phyloP scores from a whole-genome alignment of 139 green algal species.

The Chlorella sp. region DNA sequence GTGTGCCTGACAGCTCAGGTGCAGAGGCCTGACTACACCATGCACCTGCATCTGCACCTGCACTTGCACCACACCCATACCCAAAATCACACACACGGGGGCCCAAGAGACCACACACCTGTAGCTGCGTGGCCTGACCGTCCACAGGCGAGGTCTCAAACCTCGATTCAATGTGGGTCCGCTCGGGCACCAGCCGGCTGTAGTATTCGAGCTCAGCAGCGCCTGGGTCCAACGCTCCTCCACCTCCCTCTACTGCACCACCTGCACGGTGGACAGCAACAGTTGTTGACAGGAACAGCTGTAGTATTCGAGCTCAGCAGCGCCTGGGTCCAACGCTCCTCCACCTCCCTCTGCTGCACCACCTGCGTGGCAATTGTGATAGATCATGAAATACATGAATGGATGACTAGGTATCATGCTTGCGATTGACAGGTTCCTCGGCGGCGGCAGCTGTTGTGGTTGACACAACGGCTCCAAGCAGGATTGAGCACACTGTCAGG shows the following conservation, averaged over 20 bases:
- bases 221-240: neutral
- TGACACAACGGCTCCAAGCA: too few relatives aligned
- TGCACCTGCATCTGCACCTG: too few relatives aligned
- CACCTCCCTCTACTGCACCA: neutral
- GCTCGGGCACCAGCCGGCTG: neutral
- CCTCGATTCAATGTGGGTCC: neutral
- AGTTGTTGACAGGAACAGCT: neutral
- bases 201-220: neutral
- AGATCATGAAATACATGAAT: neutral
- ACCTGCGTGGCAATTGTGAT: neutral
- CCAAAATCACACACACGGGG: too few relatives aligned
- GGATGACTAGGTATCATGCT: too few relatives aligned
- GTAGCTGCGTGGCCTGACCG: neutral
- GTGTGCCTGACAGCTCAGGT: too few relatives aligned
- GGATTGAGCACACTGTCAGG: too few relatives aligned
- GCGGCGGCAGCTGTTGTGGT: too few relatives aligned
- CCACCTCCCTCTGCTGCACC: too few relatives aligned
- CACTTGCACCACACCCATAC: too few relatives aligned
- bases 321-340: neutral
- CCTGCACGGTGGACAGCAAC: neutral
- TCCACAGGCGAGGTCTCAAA: neutral
- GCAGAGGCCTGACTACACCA: too few relatives aligned
- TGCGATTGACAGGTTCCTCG: too few relatives aligned
- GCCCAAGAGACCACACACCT: neutral
- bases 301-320: neutral